These are phyloP conservation scores for Glaciozyma martinii DNA, from an alignment of 768 basidiomycete species.

Conservation along the genomic window DNA sequence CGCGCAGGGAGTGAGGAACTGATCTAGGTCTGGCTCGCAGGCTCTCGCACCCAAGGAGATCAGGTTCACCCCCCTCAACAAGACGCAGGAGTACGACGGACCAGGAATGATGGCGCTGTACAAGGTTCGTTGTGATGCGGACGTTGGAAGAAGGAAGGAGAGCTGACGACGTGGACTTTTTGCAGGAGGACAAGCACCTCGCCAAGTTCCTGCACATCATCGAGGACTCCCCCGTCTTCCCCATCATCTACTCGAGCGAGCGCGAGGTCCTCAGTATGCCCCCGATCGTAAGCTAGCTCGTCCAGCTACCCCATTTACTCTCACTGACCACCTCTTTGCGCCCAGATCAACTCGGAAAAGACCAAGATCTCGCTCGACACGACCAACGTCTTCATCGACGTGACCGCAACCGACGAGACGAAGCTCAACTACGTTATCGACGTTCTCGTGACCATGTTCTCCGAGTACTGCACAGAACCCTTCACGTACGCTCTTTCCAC, in stretches of 20 bases:
- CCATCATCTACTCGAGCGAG: conserved; percentile 86
- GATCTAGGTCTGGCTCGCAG: neutral
- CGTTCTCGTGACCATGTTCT: conserved; percentile 94
- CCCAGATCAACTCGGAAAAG: conserved; percentile 77
- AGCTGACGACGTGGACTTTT: neutral
- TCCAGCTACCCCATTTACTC: neutral
- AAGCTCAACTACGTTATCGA: conserved; percentile 93
- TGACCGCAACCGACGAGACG: conserved; percentile 91
- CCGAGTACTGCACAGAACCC: conserved; percentile 85
- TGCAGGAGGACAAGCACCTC: conserved; percentile 82
- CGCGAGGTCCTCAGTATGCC: conserved; percentile 91
- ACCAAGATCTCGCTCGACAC: conserved; percentile 95
- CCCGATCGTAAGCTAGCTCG: conserved; percentile 51
- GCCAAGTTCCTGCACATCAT: conserved; percentile 84
- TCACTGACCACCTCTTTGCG: neutral
- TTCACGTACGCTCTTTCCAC: conserved; percentile 60
- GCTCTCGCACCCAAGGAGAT: conserved; percentile 67
- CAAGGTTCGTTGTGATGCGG: conserved; percentile 54
- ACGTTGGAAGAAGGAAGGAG: neutral
- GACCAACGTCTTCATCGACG: conserved; percentile 88
- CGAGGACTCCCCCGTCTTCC: conserved; percentile 88
- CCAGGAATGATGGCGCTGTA: conserved; percentile 88
- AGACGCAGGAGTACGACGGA: conserved; percentile 67
- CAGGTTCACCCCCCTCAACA: conserved; percentile 80
- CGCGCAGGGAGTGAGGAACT: neutral